Evolutionary conservation across 2,329 filamentous ascomycete genomes (phyloP).

Genomic region (Chaetomiaceae sp.): DNA sequence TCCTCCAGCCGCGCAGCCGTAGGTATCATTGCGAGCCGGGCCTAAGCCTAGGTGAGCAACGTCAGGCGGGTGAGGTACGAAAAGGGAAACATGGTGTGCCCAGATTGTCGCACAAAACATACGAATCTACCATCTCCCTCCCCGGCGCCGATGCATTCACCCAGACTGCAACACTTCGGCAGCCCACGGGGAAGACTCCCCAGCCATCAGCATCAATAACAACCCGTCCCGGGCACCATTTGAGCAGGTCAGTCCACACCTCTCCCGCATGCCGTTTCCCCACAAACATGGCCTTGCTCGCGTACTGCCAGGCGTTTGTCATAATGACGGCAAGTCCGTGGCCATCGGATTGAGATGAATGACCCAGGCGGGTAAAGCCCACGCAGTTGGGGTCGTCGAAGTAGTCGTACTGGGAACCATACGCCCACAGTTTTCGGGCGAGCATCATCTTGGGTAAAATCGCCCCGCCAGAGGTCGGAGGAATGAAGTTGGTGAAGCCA

Average conservation of each 20-base stretch:
- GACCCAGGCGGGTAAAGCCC: constrained; percentile 52
- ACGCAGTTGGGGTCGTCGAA: constrained; percentile 58
- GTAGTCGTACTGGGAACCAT: constrained; percentile 61
- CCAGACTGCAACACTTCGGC: constrained; percentile 57
- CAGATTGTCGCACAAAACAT: constrained; percentile 25
- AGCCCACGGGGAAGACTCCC: constrained; percentile 52
- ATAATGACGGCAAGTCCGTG: constrained; percentile 55
- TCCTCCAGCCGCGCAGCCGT: not conserved
- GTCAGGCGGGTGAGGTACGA: no score
- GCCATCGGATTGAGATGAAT: constrained; percentile 43
- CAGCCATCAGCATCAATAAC: constrained; percentile 56
- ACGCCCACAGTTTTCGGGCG: constrained; percentile 61
- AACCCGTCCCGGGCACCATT: constrained; percentile 50
- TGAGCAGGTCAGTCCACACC: constrained; percentile 60
- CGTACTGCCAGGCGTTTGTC: constrained; percentile 45
- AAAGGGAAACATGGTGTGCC: no score
- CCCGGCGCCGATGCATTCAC: constrained; percentile 53
- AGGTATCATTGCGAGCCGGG: not conserved
- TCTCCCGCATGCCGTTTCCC: constrained; percentile 55
- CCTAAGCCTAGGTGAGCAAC: no score
- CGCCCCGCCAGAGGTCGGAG: constrained; percentile 48
- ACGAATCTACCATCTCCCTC: constrained; percentile 33
- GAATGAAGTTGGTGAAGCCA: constrained; percentile 33
- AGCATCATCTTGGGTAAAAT: constrained; percentile 54
- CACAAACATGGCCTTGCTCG: constrained; percentile 57